Base-by-base conservation (phyloP, 768 basidiomycete species). In the Austroboletus festivus region DNA sequence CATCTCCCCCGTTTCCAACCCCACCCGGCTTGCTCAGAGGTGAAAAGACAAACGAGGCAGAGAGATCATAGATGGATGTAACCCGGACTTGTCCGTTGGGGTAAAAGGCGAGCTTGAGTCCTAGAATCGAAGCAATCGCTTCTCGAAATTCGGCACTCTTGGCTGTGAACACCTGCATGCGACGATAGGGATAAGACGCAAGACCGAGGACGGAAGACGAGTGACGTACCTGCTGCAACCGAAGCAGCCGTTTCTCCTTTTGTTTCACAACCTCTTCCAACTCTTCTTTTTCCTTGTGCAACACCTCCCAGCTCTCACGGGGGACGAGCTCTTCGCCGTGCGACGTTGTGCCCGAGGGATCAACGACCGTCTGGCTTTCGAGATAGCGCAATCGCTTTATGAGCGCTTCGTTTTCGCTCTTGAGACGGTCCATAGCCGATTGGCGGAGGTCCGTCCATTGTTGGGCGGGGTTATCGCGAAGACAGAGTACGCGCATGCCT, bases 91-190 rank as follows among this genome's bases (percentile, higher is more conserved):
- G 83, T 0, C 93, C 94, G 43, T 91, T 92, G 15, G 87, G 89
- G 61, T 89, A 89, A 63, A 97, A 96, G 1, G 86, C 85, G 42
- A 97, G 79, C 59, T 95, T 92, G 62, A 93, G 84, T 6, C 94
- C 95, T 0, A 97, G 78, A 42, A 98, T 86, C 0, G 88, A 84
- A 4, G 86, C 84, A 50, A 97, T 87, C 6, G 93, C 85, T 62
- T 94, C 90, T 33, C 89, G 81, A 73, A 98, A 95, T 61, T 97
- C 93, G 50, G 86, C 80, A 9, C 85, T 84, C 65, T 96, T 97
- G 28, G 83, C 81, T 0, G 77, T 71, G 68, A 91, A 96, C 5
- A 94, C 82, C 88, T 93, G 33, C 3, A 30, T 11, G 11, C 26
- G 20, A 15, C 11, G 13, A 3, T 2, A 6, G 12, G 5, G 24